Base-by-base conservation (phyloP, 176 grass and related monocot species). In the Urochloa ruziziensis region DNA sequence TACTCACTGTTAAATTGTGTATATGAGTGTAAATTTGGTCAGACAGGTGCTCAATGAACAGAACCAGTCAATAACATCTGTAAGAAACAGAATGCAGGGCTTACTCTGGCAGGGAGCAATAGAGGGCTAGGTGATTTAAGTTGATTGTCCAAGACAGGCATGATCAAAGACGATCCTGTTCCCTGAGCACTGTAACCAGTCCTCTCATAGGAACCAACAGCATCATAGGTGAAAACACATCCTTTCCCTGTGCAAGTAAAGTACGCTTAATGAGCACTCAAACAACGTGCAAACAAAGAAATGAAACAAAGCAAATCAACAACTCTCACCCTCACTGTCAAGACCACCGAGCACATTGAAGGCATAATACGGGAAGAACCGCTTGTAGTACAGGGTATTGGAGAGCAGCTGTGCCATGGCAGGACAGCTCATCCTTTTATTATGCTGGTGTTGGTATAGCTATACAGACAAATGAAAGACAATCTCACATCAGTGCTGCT, bases 391-490 rank as follows among this genome's bases (percentile, higher is more conserved):
- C 62, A 95, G 80, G 24, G 96, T 98, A 67, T 98, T 98, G 24
- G 96, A 98, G 73, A 98, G 88, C 52, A 98, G 85, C 59, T 96
- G 93, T 74, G 88, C 96, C 96, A 99, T 99, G 24, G 93, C 93
- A 23, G 96, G 96, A 62, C 96, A 99, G 64, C 93, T 96, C 93
- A 99, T 99, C 80, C 92, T 92, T 86, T 99, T 99, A 81, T 96
- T 99, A 85, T 99, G 96, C 67, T 99, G 93, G 84, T 99, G 96
- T 53, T 99, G 93, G 81, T 99, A 99, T 52, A 99, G 85, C 93
- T 99, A 84, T 79, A 88, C 2, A 85, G 58, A 78, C 28, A 85
- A 79, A 77, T 11, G 6, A 66, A 79, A 57, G 1, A 75, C 32
- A 68, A 56, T 3, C 35, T 53, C 32, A 11, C 4, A 42, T 56